phyloP scores from a whole-genome alignment of 805 yeast species.

The Jamesozyma jinghongensis region DNA sequence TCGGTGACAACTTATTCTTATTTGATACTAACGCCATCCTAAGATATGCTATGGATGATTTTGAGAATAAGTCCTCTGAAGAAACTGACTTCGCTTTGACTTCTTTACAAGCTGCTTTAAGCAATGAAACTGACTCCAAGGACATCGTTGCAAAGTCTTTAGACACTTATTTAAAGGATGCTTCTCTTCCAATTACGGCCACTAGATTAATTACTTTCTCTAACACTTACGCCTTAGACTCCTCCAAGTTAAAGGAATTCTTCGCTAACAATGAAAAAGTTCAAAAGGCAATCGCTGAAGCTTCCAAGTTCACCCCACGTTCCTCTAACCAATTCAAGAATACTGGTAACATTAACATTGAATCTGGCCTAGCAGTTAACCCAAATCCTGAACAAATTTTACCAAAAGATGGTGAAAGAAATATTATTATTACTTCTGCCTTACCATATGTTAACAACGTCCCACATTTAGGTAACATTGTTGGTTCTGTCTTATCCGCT shows the following conservation, averaged over 20 bases:
- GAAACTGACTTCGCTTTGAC: conserved; percentile 21
- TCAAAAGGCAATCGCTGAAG: conserved; percentile 37
- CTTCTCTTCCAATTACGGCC: conserved; percentile 31
- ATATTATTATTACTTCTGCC: conserved; percentile 88
- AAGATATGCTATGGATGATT: conserved; percentile 49
- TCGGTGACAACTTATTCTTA: conserved; percentile 34
- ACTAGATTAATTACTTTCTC: conserved; percentile 53
- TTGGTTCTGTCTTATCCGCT: conserved; percentile 91
- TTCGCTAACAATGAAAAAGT: conserved; percentile 29
- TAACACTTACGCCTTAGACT: conserved; percentile 41
- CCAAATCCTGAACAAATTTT: conserved; percentile 34
- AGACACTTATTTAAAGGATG: conserved; percentile 25
- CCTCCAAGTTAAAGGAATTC: conserved; percentile 17
- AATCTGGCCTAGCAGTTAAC: conserved; percentile 20
- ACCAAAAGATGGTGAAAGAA: conserved; percentile 67
- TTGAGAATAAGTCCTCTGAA: conserved; percentile 30
- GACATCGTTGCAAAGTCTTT: conserved; percentile 34
- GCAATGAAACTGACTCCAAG: conserved; percentile 24
- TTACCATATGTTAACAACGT: conserved; percentile 97
- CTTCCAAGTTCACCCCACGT: conserved; percentile 32
- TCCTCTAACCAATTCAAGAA: conserved; percentile 28
- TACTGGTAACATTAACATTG: conserved; percentile 32
- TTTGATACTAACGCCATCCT: conserved; percentile 63
- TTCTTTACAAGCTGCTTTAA: conserved; percentile 15
- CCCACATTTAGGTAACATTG: conserved; percentile 95